Evolutionary conservation across 768 basidiomycete genomes (phyloP).

Genomic region (Clathrus columnatus): DNA sequence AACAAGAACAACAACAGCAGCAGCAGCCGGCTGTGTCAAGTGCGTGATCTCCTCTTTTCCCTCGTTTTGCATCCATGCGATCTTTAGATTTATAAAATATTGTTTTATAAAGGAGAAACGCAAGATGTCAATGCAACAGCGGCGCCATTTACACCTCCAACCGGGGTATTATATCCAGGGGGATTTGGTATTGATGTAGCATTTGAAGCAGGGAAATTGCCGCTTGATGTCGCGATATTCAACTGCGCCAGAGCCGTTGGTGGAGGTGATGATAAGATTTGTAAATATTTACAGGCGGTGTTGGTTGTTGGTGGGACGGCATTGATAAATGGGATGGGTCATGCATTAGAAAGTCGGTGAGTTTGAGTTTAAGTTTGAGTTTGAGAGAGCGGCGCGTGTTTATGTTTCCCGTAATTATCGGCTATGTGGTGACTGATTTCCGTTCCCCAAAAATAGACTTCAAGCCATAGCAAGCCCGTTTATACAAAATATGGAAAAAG

Average conservation of each 20-base stretch:
- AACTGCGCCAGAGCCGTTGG: conserved; percentile 76
- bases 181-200: conserved; percentile 56
- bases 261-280: conserved; percentile 73
- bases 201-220: conserved; percentile 82
- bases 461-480: conserved; percentile 81
- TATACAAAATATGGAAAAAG: conserved; percentile 76
- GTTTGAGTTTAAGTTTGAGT: no score
- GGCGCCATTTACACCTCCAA: conserved; percentile 13
- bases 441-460: not conserved
- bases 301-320: conserved; percentile 83
- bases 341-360: conserved; percentile 83
- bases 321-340: conserved; percentile 70
- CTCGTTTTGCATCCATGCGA: not conserved
- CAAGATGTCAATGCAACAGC: not conserved
- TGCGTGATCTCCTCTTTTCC: not conserved
- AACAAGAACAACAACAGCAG: no score
- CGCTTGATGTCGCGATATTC: conserved; percentile 87
- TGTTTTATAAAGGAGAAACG: not conserved
- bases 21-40: not conserved
- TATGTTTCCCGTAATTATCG: conserved; percentile 10
- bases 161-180: conserved; percentile 4
- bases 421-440: conserved; percentile 1
- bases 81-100: not conserved
- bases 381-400: not conserved
- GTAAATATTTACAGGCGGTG: conserved; percentile 81